Evolutionary conservation across 441 rosid genomes (phyloP), one percentile per base, ranked within the genome.

Genomic region (Lagerstroemia fauriei): DNA sequence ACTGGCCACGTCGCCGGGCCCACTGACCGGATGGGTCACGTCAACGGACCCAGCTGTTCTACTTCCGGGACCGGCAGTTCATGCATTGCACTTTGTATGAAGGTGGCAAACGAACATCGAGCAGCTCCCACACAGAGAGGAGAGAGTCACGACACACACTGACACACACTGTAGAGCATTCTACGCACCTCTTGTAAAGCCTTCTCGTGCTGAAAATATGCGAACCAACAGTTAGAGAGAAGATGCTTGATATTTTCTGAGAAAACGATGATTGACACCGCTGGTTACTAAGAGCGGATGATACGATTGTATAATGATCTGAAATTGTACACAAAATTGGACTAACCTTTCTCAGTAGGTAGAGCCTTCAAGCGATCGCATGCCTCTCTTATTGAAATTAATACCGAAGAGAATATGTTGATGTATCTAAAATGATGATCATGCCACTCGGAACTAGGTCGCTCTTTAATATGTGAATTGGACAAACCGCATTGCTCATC

Each of bases 401-500:
- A 78, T 31, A 83, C 27, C 51, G 7, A 3, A 24, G 66, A 53
- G 38, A 63, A 78, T 41, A 4, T 47, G 12, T 18, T 16, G 22
- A 78, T n/a, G 50, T n/a, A n/a, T n/a, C 48, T 22, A 29, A 17
- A 38, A 41, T 10, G 27, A 17, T 41, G 0, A 78, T 77, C 84
- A 59, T 18, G 20, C 8, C 20, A 24, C 41, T 57, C 50, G 12
- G 56, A 77, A 53, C 99, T 94, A 70, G 98, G 93, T 53, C 95
- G 92, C 83, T 96, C 99, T 90, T 92, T 96, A 85, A 94, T 87
- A 89, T 96, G n/a, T n/a, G 96, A 85, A 96, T 91, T 8, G 98
- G 99, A 83, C 99, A 98, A 78, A 95, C 89, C 72, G 90, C 92
- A 65, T 95, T 95, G 71, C 99, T 94, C 99, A 96, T 96, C 78